These are phyloP conservation scores for Epithele typhae DNA, from an alignment of 768 basidiomycete species.

Conservation along the genomic window DNA sequence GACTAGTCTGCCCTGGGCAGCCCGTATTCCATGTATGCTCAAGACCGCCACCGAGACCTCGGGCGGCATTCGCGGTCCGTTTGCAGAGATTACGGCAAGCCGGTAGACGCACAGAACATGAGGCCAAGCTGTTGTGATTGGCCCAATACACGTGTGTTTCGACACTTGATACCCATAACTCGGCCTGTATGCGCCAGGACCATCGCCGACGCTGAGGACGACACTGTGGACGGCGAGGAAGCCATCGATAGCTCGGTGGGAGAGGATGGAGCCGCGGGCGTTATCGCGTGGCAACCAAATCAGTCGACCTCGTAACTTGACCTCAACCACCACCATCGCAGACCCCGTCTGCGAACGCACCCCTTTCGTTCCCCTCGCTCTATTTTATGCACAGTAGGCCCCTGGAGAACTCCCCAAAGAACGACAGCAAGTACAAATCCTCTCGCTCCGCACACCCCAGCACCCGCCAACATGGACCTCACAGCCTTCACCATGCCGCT, in stretches of 20 bases:
- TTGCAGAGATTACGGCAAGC: no score
- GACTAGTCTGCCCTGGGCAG: no score
- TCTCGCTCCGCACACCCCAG: constrained; percentile 23
- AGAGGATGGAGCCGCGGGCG: constrained; percentile 5
- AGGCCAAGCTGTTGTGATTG: no score
- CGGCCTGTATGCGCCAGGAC: no score
- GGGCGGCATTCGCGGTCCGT: no score
- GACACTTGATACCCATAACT: no score
- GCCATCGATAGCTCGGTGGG: constrained; percentile 10
- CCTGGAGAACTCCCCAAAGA: constrained; percentile 36
- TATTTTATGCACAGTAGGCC: constrained; percentile 70
- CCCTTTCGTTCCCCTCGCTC: constrained; percentile 7
- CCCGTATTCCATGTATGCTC: no score
- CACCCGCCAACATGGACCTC: constrained; percentile 47
- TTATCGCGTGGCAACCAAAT: constrained; percentile 8
- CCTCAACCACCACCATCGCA: constrained; percentile 27
- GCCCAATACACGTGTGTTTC: no score
- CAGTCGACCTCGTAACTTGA: constrained; percentile 14
- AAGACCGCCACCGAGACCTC: no score
- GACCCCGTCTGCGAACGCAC: constrained; percentile 26
- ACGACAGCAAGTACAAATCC: constrained; percentile 28
- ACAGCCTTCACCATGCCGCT: constrained; percentile 20
- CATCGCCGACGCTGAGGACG: no score
- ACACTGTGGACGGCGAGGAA: background rate
- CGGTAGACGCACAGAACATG: no score